Evolutionary conservation across 768 basidiomycete genomes (phyloP).

Genomic region (Pleurotus tuber-regium): DNA sequence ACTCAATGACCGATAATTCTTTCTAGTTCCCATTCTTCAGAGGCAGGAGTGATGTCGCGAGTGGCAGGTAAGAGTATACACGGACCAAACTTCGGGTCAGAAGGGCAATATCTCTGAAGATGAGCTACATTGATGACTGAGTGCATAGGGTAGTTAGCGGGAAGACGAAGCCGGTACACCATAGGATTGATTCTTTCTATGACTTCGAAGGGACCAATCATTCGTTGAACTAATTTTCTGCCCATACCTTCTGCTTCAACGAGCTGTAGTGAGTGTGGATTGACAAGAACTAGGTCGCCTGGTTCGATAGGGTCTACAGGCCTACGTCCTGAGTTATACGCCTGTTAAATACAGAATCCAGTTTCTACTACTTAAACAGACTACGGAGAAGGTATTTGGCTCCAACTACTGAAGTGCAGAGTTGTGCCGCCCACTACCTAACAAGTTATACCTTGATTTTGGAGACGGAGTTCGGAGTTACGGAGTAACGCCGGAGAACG

Average conservation of each 20-base stretch:
- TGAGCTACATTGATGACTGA: slow-evolving; percentile 22
- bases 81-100: slow-evolving; percentile 15
- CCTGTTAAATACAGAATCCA: too few relatives aligned
- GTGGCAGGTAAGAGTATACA: slow-evolving; percentile 14
- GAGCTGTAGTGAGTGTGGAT: too few relatives aligned
- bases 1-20: slow-evolving; percentile 14
- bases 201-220: slow-evolving; percentile 24
- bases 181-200: slow-evolving; percentile 21
- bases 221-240: slow-evolving; percentile 20
- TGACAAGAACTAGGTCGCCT: too few relatives aligned
- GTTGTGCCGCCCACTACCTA: too few relatives aligned
- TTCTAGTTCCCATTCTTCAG: slow-evolving; percentile 19
- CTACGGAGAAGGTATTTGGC: too few relatives aligned
- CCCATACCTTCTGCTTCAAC: slow-evolving; percentile 20
- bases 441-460: too few relatives aligned
- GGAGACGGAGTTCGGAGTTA: too few relatives aligned
- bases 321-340: too few relatives aligned
- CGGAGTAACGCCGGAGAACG: too few relatives aligned
- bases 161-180: slow-evolving; percentile 21
- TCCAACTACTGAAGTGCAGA: too few relatives aligned
- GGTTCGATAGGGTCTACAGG: too few relatives aligned
- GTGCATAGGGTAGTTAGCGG: slow-evolving; percentile 23
- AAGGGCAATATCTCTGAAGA: slow-evolving; percentile 18
- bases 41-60: slow-evolving; percentile 11
- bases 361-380: too few relatives aligned